Base-by-base conservation (phyloP, 1,139 yeast species). In the Kodamaea sp. region DNA sequence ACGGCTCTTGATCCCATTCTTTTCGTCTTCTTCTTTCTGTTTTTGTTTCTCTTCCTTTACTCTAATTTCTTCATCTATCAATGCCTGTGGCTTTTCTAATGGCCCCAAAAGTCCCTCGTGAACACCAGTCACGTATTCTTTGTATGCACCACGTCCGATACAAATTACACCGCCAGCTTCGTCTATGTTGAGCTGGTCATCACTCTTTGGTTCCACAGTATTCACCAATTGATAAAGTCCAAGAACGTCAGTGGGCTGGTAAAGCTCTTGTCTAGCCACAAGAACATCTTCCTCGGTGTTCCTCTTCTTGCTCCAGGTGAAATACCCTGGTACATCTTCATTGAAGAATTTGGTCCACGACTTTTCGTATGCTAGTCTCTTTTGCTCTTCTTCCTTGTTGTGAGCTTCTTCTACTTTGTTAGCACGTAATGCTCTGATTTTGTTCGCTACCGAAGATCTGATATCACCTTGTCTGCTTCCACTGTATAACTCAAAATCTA, bases 21-120 rank as follows among this genome's bases (percentile, higher is more conserved):
- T 35, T 22, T 41, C 45, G 24, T 41, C 46, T 14, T 44, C 53
- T 24, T 42, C 44, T 16, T 29, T 35, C 21, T 45, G 44, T 35
- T 43, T 39, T 24, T 39, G 35, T 32, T 48, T 47, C 22, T 47
- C 59, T 20, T 47, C 49, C 11, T 37, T 54, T 2, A 41, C 36
- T 24, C 55, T 55, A 7, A 55, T 59, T 15, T 63, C 71, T 15
- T 59, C 66, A 18, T 58, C 64, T 16, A 49, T 38, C 18, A 51
- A 43, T 29, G 42, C 54, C 34, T 55, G 59, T 2, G 95, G 94
- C 37, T 73, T 73, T 19, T 83, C 89, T 40, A 90, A 65, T 2
- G 97, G 97, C 0, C 98, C 98, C 32, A 94, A 63, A 55, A 94
- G 72, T 7, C 98, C 99, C 62, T 94, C 98, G 51, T 92, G 97